Percentiles rank a stretch among this genome's conserved stretches.
phyloP scores from a whole-genome alignment of 2,329 filamentous ascomycete genomes.

The Tolypocladium endophyticum region DNA sequence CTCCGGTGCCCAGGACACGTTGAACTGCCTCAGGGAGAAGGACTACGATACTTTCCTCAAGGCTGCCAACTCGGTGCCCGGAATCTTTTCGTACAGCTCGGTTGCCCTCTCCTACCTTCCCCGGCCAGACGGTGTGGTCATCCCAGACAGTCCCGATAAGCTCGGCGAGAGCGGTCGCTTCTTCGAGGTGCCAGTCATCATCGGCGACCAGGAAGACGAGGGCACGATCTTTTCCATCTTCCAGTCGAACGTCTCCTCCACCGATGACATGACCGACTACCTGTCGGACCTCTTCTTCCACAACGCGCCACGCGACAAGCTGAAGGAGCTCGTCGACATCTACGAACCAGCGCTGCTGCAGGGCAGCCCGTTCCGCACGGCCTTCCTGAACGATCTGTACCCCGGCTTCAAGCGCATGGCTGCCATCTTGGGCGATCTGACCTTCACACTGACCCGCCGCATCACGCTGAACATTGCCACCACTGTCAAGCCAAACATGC shows the following conservation, averaged over 20 bases:
- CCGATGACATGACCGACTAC: constrained; percentile 49
- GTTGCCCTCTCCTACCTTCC: constrained; percentile 65
- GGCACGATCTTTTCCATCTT: constrained; percentile 65
- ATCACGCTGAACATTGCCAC: constrained; percentile 42
- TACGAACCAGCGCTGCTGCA: constrained; percentile 46
- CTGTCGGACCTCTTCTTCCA: constrained; percentile 50
- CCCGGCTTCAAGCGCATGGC: constrained; percentile 69
- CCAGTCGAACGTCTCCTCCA: constrained; percentile 57
- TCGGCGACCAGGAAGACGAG: constrained; percentile 72
- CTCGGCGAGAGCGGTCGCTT: constrained; percentile 40
- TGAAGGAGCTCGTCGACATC: constrained; percentile 47
- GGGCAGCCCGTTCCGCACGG: constrained; percentile 65
- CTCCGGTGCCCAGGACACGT: constrained; percentile 39
- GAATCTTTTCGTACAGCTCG: constrained; percentile 55
- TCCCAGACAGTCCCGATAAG: constrained; percentile 53
- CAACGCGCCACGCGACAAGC: constrained; percentile 34
- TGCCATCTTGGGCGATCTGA: constrained; percentile 64
- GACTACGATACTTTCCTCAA: constrained; percentile 50
- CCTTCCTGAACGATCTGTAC: constrained; percentile 58
- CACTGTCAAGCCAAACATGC: constrained; percentile 43
- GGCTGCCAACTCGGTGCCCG: constrained; percentile 60
- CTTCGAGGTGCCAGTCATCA: constrained; percentile 38
- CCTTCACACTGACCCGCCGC: constrained; percentile 63
- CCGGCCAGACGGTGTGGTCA: constrained; percentile 55
- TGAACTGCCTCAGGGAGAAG: constrained; percentile 54